Percentiles rank a stretch among this genome's conserved stretches.
phyloP scores from a whole-genome alignment of 2,329 filamentous ascomycete species.

The Verticillium zaregamsianum region DNA sequence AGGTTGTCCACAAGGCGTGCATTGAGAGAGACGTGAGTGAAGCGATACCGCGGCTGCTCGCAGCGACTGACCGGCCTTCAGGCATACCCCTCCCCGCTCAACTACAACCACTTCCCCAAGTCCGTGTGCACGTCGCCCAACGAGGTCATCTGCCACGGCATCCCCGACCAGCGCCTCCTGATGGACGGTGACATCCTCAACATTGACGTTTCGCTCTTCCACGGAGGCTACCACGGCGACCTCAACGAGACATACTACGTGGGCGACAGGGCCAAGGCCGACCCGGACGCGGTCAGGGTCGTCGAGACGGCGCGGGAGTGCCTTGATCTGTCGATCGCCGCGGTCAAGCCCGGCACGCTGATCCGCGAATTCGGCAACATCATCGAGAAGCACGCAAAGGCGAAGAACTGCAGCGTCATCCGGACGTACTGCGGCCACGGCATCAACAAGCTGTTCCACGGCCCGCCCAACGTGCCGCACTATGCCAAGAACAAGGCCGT shows the following conservation, averaged over 20 bases:
- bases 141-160: constrained; percentile 98
- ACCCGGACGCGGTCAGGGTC: constrained; percentile 83
- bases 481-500: constrained; percentile 99
- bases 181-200: constrained; percentile 95
- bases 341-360: constrained; percentile 88
- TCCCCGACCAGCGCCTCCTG: constrained; percentile 83
- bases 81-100: constrained; percentile 92
- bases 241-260: constrained; percentile 99
- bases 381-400: constrained; percentile 94
- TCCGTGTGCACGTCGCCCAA: constrained; percentile 96
- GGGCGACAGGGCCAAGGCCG: constrained; percentile 76
- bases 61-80: constrained; percentile 30
- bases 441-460: constrained; percentile 91
- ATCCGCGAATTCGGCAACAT: constrained; percentile 92
- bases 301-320: constrained; percentile 88
- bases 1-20: constrained; percentile 91
- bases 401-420: constrained; percentile 80
- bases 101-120: constrained; percentile 96
- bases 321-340: constrained; percentile 82
- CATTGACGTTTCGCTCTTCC: constrained; percentile 92
- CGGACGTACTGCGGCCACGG: constrained; percentile 96
- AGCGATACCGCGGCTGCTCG: not conserved
- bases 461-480: constrained; percentile 89
- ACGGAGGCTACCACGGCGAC: constrained; percentile 92
- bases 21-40: constrained; percentile 78